Percentiles rank a stretch among this genome's conserved stretches.
These are phyloP conservation scores for Puccinia triticina DNA, from an alignment of 1,284 basidiomycete genomes.

Conservation along the genomic window DNA sequence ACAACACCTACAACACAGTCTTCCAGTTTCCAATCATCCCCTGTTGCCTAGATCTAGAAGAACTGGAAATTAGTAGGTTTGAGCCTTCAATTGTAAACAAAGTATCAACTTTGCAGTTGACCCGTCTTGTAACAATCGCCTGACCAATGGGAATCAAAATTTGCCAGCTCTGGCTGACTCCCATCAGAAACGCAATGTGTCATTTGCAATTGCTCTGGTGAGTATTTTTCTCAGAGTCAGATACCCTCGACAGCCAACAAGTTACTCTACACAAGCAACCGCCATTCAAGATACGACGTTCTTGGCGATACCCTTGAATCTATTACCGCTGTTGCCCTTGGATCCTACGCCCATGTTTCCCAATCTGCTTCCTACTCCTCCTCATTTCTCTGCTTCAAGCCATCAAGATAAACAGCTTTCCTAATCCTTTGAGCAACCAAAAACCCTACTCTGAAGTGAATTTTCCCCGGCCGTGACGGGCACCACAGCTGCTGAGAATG, in stretches of 20 bases:
- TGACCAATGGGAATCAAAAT: neutral
- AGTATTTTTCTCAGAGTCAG: constrained; percentile 71
- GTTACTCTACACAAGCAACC: neutral
- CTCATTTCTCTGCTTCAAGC: neutral
- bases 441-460: too few species aligned
- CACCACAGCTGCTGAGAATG: too few species aligned
- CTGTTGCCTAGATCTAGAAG: constrained; percentile 16
- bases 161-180: constrained; percentile 66
- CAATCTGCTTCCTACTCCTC: neutral
- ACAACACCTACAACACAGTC: constrained; percentile 14
- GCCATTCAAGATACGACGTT: constrained; percentile 13
- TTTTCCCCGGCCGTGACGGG: too few species aligned
- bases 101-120: neutral
- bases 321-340: constrained; percentile 53
- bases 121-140: neutral
- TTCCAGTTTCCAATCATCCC: constrained; percentile 41
- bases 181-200: constrained; percentile 89
- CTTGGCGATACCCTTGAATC: neutral
- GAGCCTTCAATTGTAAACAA: neutral
- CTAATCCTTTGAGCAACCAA: too few species aligned
- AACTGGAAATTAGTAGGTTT: constrained; percentile 19
- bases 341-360: constrained; percentile 1
- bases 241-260: constrained; percentile 55
- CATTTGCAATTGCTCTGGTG: constrained; percentile 77
- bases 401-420: too few species aligned